Percentiles rank a stretch among this genome's conserved stretches.
phyloP scores from a whole-genome alignment of 2,329 filamentous ascomycete species.

The Fusarium sp. region DNA sequence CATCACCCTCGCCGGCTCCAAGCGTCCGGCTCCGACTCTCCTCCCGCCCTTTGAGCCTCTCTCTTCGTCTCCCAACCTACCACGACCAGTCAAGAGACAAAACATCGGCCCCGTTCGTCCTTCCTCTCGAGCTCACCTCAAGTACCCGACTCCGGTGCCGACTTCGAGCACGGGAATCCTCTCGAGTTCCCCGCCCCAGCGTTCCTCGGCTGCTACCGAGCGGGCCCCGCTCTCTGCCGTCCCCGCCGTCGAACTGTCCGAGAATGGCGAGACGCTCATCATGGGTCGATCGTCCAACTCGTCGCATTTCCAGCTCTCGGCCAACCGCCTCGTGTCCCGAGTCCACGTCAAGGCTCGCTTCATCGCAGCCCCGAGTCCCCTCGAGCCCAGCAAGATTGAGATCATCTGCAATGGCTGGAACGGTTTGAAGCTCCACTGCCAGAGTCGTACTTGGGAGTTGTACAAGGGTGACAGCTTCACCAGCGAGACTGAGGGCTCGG shows the following conservation, averaged over 20 bases:
- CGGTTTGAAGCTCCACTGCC: slow-evolving; percentile 90
- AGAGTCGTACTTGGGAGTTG: slow-evolving; percentile 86
- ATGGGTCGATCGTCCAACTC: slow-evolving; percentile 97
- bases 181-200: slow-evolving; percentile 81
- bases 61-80: slow-evolving; percentile 80
- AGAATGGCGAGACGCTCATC: slow-evolving; percentile 81
- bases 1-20: slow-evolving; percentile 57
- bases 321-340: slow-evolving; percentile 91
- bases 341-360: slow-evolving; percentile 92
- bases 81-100: slow-evolving; percentile 76
- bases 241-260: slow-evolving; percentile 82
- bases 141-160: slow-evolving; percentile 92
- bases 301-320: slow-evolving; percentile 93
- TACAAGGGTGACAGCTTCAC: slow-evolving; percentile 89
- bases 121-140: slow-evolving; percentile 60
- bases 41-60: slow-evolving; percentile 83
- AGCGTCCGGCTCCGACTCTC: slow-evolving; percentile 73
- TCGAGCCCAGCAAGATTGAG: slow-evolving; percentile 82
- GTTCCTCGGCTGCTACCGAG: slow-evolving; percentile 73
- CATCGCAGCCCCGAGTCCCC: slow-evolving; percentile 72
- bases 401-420: slow-evolving; percentile 97
- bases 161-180: slow-evolving; percentile 94
- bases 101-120: slow-evolving; percentile 49
- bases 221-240: slow-evolving; percentile 85
- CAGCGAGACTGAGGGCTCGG: slow-evolving; percentile 85